Evolutionary conservation across 805 yeast genomes (phyloP).

Genomic region (Wickerhamiella galacta): DNA sequence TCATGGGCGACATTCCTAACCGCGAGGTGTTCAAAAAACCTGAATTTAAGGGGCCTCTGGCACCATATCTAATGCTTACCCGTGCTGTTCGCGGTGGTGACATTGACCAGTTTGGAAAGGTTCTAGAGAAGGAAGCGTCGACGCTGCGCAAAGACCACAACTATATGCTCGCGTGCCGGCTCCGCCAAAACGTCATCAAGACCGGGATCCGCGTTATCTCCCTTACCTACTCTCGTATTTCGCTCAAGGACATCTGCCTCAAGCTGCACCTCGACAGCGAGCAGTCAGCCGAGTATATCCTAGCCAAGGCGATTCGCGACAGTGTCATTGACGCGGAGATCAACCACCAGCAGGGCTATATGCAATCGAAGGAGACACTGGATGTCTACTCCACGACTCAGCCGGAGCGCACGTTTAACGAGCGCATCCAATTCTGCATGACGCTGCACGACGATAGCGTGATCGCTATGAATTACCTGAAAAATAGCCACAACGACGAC

Average conservation of each 20-base stretch:
- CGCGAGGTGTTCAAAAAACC: slow-evolving; percentile 60
- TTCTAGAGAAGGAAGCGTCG: slow-evolving; percentile 44
- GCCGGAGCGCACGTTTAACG: slow-evolving; percentile 80
- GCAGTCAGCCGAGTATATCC: slow-evolving; percentile 91
- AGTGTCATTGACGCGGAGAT: slow-evolving; percentile 93
- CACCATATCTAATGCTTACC: slow-evolving; percentile 74
- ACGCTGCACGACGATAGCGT: slow-evolving; percentile 81
- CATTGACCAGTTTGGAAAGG: slow-evolving; percentile 58
- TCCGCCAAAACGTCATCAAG: slow-evolving; percentile 93
- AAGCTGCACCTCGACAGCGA: slow-evolving; percentile 85
- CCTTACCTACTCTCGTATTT: slow-evolving; percentile 74
- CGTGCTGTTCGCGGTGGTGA: slow-evolving; percentile 90
- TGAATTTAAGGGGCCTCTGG: slow-evolving; percentile 39
- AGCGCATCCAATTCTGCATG: slow-evolving; percentile 85
- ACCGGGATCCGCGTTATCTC: slow-evolving; percentile 93
- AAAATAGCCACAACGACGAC: slow-evolving; percentile 33
- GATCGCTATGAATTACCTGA: slow-evolving; percentile 86
- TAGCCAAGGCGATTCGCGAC: slow-evolving; percentile 90
- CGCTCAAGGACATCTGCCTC: slow-evolving; percentile 84
- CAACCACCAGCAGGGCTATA: slow-evolving; percentile 77
- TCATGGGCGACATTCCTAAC: slow-evolving; percentile 95
- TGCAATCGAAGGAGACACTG: slow-evolving; percentile 73
- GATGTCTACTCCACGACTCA: slow-evolving; percentile 76
- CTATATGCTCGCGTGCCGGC: slow-evolving; percentile 67
- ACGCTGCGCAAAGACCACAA: slow-evolving; percentile 60